Evolutionary conservation across 768 basidiomycete genomes (phyloP).

Genomic region (Favolaschia claudopus): DNA sequence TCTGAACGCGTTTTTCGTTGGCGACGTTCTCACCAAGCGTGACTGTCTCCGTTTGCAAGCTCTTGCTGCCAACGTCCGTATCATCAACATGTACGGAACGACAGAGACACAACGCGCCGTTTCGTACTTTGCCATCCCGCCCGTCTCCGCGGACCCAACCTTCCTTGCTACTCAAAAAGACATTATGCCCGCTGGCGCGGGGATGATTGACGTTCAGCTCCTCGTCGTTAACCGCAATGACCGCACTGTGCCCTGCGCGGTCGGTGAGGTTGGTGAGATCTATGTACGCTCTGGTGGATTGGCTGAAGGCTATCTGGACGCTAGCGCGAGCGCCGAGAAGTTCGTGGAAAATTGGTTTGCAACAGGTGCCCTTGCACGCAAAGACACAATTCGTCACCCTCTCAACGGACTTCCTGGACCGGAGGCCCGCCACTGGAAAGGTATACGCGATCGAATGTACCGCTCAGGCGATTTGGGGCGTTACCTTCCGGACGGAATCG

Average conservation of each 20-base stretch:
- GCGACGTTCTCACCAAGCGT: slow-evolving; percentile 98
- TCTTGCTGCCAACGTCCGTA: slow-evolving; percentile 89
- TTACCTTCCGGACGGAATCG: slow-evolving; percentile 89
- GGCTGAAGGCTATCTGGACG: slow-evolving; percentile 93
- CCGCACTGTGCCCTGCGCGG: slow-evolving; percentile 83
- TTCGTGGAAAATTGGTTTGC: slow-evolving; percentile 96
- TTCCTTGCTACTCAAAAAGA: slow-evolving; percentile 96
- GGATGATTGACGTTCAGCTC: slow-evolving; percentile 98
- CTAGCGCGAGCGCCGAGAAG: slow-evolving; percentile 84
- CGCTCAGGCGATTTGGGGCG: slow-evolving; percentile 96
- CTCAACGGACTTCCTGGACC: slow-evolving; percentile 62
- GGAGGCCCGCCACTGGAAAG: slow-evolving; percentile 89
- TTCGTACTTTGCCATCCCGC: slow-evolving; percentile 93
- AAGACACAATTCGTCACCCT: slow-evolving; percentile 79
- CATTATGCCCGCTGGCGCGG: slow-evolving; percentile 95
- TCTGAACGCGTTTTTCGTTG: slow-evolving; percentile 94
- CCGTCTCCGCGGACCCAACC: slow-evolving; percentile 81
- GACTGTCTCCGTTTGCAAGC: slow-evolving; percentile 95
- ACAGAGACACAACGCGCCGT: slow-evolving; percentile 99
- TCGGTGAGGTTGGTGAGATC: slow-evolving; percentile 98
- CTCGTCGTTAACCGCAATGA: slow-evolving; percentile 94
- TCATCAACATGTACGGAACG: slow-evolving; percentile 99
- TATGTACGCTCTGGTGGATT: slow-evolving; percentile 96
- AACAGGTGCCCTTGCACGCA: slow-evolving; percentile 50
- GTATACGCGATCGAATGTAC: slow-evolving; percentile 97